Percentiles rank a stretch among this genome's conserved stretches.
These are phyloP conservation scores for Aspergillus pseudoterreus DNA, from an alignment of 2,329 filamentous ascomycete species.

Conservation along the genomic window DNA sequence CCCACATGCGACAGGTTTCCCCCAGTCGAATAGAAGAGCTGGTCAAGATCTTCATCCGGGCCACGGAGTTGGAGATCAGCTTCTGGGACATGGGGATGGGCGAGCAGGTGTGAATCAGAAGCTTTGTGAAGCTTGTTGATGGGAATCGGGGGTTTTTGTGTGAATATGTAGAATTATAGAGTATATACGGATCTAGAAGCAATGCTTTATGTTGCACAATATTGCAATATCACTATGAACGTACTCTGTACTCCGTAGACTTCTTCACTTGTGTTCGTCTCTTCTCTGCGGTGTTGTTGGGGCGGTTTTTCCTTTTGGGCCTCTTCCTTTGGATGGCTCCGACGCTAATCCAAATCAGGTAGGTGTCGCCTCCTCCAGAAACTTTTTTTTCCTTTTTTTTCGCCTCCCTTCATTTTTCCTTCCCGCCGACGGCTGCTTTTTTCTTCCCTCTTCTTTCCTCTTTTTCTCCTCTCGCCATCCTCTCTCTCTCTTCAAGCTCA, in stretches of 20 bases:
- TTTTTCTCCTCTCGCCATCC: conserved; percentile 16
- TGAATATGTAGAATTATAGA: too few relatives aligned
- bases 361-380: conserved; percentile 21
- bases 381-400: conserved; percentile 16
- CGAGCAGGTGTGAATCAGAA: conserved; percentile 10
- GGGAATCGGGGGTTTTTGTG: not conserved
- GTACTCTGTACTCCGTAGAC: too few relatives aligned
- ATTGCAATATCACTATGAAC: too few relatives aligned
- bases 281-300: not conserved
- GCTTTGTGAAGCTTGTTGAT: not conserved
- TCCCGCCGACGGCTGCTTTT: conserved; percentile 18
- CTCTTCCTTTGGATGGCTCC: not conserved
- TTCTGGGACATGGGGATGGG: conserved; percentile 69
- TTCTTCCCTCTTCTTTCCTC: conserved; percentile 21
- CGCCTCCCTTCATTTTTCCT: conserved; percentile 20
- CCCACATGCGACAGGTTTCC: conserved; percentile 68
- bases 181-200: too few relatives aligned
- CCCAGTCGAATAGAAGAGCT: conserved; percentile 75
- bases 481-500: conserved; percentile 12
- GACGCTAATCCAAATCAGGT: conserved; percentile 24
- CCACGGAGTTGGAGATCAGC: conserved; percentile 72
- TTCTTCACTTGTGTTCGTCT: too few relatives aligned
- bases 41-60: conserved; percentile 77
- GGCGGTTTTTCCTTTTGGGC: not conserved
- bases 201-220: too few relatives aligned